Evolutionary conservation across 2,329 filamentous ascomycete genomes (phyloP).

Genomic region (Claviceps sp.): DNA sequence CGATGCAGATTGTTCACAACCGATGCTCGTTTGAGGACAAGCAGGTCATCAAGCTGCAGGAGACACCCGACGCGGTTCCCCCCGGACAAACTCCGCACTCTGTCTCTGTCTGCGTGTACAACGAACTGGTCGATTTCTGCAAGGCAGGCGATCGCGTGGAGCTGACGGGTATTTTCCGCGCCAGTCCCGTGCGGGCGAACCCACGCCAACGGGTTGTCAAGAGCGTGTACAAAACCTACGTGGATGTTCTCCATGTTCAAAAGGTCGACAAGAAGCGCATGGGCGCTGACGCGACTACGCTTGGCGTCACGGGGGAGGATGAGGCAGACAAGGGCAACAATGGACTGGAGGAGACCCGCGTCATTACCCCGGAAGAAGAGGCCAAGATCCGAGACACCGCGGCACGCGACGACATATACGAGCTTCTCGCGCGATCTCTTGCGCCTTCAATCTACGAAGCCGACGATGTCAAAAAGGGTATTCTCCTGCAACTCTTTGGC

Average conservation of each 20-base stretch:
- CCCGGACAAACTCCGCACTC: slow-evolving; percentile 96
- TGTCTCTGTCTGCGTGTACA: slow-evolving; percentile 90
- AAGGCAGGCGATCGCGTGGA: slow-evolving; percentile 94
- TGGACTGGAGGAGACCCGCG: slow-evolving; percentile 69
- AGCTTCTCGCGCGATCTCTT: slow-evolving; percentile 77
- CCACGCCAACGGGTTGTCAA: slow-evolving; percentile 86
- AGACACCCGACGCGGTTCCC: slow-evolving; percentile 88
- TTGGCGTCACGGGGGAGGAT: slow-evolving; percentile 68
- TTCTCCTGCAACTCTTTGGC: slow-evolving; percentile 89
- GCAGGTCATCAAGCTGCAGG: slow-evolving; percentile 96
- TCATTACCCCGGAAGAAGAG: slow-evolving; percentile 75
- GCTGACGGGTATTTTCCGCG: slow-evolving; percentile 93
- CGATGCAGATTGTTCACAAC: slow-evolving; percentile 97
- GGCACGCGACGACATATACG: slow-evolving; percentile 75
- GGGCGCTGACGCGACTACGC: slow-evolving; percentile 78
- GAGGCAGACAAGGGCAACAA: slow-evolving; percentile 51
- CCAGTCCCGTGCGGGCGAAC: slow-evolving; percentile 86
- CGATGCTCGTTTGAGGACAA: slow-evolving; percentile 91
- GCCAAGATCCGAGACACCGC: slow-evolving; percentile 75
- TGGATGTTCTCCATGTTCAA: slow-evolving; percentile 89
- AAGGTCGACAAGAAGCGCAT: slow-evolving; percentile 93
- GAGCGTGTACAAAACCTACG: slow-evolving; percentile 94
- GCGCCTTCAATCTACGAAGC: slow-evolving; percentile 95
- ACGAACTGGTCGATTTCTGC: slow-evolving; percentile 93
- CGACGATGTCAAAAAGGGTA: slow-evolving; percentile 98